A percentile compares a stretch with the other conserved stretches of the same genome.
phyloP scores from a whole-genome alignment of 495 filamentous ascomycete genomes.

The Penicillium subrubescens region DNA sequence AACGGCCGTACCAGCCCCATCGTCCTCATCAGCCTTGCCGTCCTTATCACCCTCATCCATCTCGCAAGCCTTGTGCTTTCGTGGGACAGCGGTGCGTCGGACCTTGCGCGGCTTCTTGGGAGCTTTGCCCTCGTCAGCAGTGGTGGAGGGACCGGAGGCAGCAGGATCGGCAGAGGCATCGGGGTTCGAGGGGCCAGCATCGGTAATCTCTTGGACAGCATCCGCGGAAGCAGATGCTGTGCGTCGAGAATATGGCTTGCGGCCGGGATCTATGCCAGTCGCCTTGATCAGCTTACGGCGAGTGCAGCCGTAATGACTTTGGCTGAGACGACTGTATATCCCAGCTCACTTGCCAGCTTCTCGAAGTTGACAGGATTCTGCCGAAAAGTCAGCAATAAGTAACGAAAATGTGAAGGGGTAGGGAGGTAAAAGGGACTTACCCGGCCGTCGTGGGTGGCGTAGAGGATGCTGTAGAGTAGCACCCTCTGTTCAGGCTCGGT shows the following conservation, averaged over 20 bases:
- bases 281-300: slow-evolving; percentile 24
- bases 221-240: not conserved
- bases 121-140: too few species aligned
- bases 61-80: too few species aligned
- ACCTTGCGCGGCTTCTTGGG: too few species aligned
- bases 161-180: too few species aligned
- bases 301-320: slow-evolving; percentile 17
- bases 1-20: too few species aligned
- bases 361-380: slow-evolving; percentile 28
- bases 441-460: not conserved
- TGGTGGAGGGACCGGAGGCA: too few species aligned
- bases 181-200: too few species aligned
- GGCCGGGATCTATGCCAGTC: not conserved
- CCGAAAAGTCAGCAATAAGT: not conserved
- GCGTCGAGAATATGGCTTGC: not conserved
- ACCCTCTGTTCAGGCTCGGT: not conserved
- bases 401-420: not conserved
- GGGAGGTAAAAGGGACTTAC: not conserved
- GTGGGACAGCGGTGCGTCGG: too few species aligned
- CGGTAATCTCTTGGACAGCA: not conserved
- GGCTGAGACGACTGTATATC: slow-evolving; percentile 30
- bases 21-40: too few species aligned
- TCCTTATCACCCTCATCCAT: too few species aligned
- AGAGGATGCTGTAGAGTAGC: not conserved
- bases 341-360: slow-evolving; percentile 29